Base-by-base conservation (phyloP, 2,329 filamentous ascomycete genomes). In the Penicillium sp. region DNA sequence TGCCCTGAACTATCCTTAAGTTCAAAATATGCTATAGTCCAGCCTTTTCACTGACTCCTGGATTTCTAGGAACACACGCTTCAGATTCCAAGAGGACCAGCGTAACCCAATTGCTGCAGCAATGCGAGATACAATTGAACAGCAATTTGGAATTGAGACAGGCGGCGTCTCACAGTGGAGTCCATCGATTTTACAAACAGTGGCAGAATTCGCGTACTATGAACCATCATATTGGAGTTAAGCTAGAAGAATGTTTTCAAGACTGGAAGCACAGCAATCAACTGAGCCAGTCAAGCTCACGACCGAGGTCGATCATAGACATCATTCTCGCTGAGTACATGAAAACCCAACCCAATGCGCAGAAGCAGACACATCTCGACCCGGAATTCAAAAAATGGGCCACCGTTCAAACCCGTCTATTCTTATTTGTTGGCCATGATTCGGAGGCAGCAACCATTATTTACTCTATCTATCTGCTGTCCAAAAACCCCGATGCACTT, bases 241-340 rank as follows among this genome's bases (percentile, higher is more conserved):
- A 25, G 15, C 42, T 44, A 14, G 42, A 44, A 25, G 27, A 44
- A 22, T 22, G 42, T 14, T 44, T 23, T 9, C 22, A 44, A 22
- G 25, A 25, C 3, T 44, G 42, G 42, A 44, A 22, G 14, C 42
- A 27, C 20, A 43, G 11, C 23, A 25, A 45, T 26, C 26, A 47
- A 20, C 62, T 26, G 25, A 64, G 43, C 27, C n/a, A 14, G 11
- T 27, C 47, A 41, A 12, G 14, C 25, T 26, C 25, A 7, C 22
- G 20, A 5, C 25, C 47, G 4, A 26, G 18, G 18, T 49, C 47
- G 14, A 49, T 49, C 6, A 49, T 49, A 15, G 47, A 49, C 40
- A 12, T 47, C 14, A 27, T 31, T n/a, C 15, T 47, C 33, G 45
- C 27, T 5, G 45, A 47, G 7, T 47, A 20, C n/a, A 47, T 47